phyloP scores from a whole-genome alignment of 345 rosid genomes.

The Dovyalis caffra region DNA sequence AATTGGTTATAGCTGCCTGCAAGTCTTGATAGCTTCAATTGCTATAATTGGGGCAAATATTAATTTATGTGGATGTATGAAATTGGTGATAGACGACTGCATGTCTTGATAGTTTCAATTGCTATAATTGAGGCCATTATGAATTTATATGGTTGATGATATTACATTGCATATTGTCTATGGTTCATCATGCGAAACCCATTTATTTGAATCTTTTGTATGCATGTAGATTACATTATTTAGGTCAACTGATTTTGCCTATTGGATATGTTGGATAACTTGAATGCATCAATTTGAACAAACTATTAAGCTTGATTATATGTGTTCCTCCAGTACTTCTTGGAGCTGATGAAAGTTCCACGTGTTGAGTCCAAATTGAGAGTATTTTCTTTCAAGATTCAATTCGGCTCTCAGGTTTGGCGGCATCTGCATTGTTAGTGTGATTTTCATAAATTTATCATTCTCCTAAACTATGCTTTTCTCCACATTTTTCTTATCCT shows the following conservation, averaged over 20 bases:
- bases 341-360: constrained; percentile 98
- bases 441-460: constrained; percentile 19
- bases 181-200: background rate
- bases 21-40: background rate
- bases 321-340: constrained; percentile 54
- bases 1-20: background rate
- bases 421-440: constrained; percentile 41
- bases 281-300: background rate
- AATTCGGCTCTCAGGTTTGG: constrained; percentile 90
- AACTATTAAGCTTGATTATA: background rate
- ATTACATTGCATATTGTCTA: background rate
- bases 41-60: background rate
- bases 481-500: constrained; percentile 16
- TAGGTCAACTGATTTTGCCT: background rate
- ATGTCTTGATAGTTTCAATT: background rate
- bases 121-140: background rate
- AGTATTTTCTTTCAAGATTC: constrained; percentile 97
- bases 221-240: background rate
- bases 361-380: constrained; percentile 93
- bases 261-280: background rate
- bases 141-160: background rate
- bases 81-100: background rate
- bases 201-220: background rate
- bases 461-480: background rate
- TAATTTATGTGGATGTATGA: background rate